phyloP scores from a whole-genome alignment of 2,329 filamentous ascomycete genomes.

The Nigrograna mackinnonii region DNA sequence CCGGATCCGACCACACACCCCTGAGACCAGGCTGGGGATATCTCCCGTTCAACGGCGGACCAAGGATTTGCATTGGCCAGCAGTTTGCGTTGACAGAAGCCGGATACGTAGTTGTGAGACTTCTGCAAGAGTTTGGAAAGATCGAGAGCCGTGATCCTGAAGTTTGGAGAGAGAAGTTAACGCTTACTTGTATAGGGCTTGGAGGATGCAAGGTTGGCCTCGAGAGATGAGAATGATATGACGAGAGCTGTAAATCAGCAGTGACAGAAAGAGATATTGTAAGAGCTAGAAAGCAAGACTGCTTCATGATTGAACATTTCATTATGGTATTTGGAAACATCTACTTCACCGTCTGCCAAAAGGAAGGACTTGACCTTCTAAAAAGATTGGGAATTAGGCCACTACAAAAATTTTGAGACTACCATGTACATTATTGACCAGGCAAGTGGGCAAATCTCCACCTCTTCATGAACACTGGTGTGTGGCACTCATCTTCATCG shows the following conservation, averaged over 20 bases:
- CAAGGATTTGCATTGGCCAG: slow-evolving; percentile 31
- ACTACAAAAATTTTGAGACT: too few species aligned
- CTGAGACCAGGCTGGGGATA: slow-evolving; percentile 29
- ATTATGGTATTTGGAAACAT: too few species aligned
- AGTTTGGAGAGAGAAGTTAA: slow-evolving; percentile 26
- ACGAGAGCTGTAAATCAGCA: neutral
- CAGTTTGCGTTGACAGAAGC: slow-evolving; percentile 27
- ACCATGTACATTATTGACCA: too few species aligned
- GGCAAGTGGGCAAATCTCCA: too few species aligned
- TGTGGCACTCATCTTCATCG: too few species aligned
- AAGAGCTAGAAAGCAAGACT: too few species aligned
- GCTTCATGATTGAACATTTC: too few species aligned
- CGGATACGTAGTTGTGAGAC: slow-evolving; percentile 21
- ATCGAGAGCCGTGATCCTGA: slow-evolving; percentile 18
- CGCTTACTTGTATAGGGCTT: slow-evolving; percentile 16
- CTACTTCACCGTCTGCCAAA: neutral
- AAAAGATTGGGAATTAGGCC: too few species aligned
- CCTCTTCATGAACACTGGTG: too few species aligned
- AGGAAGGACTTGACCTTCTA: too few species aligned
- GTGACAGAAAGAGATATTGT: neutral
- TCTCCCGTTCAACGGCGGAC: slow-evolving; percentile 30
- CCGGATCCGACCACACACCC: too few species aligned
- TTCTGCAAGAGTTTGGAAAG: slow-evolving; percentile 22
- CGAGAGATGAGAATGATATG: slow-evolving; percentile 2
- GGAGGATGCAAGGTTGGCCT: slow-evolving; percentile 21